Evolutionary conservation across 2,329 filamentous ascomycete species (phyloP).

Genomic region (Penicillium psychrosexuale): DNA sequence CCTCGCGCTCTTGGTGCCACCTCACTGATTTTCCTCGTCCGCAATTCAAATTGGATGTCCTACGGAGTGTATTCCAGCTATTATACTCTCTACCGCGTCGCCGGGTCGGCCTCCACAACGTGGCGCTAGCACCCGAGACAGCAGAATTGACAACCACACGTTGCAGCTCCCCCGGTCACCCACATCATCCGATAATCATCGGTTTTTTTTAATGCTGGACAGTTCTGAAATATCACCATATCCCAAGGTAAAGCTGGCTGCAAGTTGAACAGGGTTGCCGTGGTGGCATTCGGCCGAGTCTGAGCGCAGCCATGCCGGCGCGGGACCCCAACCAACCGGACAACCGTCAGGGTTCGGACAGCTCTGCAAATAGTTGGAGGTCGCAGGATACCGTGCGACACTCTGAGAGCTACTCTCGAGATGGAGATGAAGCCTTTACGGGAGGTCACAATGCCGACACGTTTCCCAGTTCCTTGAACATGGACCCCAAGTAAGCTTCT

Average conservation of each 20-base stretch:
- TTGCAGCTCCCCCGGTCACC: constrained; percentile 7
- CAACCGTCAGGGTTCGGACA: constrained; percentile 41
- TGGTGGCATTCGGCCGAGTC: constrained; percentile 18
- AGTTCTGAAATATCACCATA: constrained; percentile 5
- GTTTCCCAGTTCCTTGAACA: constrained; percentile 25
- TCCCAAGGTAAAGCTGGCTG: constrained; percentile 18
- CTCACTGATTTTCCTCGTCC: not conserved
- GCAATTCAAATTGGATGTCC: not conserved
- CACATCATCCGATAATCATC: constrained; percentile 4
- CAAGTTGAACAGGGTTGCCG: constrained; percentile 22
- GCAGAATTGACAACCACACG: constrained; percentile 4
- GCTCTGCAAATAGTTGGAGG: constrained; percentile 38
- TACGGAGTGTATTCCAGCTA: not conserved
- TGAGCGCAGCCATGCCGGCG: constrained; percentile 32
- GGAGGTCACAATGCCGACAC: constrained; percentile 29
- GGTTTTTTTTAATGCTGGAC: constrained; percentile 25
- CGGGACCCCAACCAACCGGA: constrained; percentile 33
- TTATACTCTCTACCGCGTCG: not conserved
- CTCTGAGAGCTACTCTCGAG: constrained; percentile 19
- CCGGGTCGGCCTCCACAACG: constrained; percentile 12
- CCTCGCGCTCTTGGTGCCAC: not conserved
- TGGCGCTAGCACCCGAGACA: constrained; percentile 12
- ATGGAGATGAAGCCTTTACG: constrained; percentile 21
- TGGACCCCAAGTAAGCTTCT: constrained; percentile 33
- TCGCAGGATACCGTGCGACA: constrained; percentile 43